These are phyloP conservation scores for Salix udensis DNA, from an alignment of 345 rosid genomes.

Conservation along the genomic window DNA sequence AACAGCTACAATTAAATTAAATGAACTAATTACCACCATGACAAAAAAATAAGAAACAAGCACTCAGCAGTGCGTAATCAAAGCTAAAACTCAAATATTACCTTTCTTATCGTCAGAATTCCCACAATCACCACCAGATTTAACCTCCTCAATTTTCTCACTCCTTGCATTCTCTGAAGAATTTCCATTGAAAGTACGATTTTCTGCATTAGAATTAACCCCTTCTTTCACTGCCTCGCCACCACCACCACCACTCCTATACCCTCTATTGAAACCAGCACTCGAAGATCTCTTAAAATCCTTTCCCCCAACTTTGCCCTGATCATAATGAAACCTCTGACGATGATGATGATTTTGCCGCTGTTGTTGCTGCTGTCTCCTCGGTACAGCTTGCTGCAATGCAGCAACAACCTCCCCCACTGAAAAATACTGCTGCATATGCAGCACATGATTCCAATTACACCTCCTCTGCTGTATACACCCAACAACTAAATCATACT, in stretches of 20 bases:
- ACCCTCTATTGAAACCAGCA: constrained; percentile 38
- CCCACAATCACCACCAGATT: constrained; percentile 23
- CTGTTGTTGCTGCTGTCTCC: constrained; percentile 45
- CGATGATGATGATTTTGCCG: constrained; percentile 5
- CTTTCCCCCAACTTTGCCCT: constrained; percentile 45
- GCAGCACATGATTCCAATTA: constrained; percentile 69
- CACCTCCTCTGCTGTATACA: constrained; percentile 70
- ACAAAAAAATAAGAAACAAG: not conserved
- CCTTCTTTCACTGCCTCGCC: constrained; percentile 39
- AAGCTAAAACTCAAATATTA: constrained; percentile 18
- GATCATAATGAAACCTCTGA: constrained; percentile 41
- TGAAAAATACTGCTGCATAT: constrained; percentile 78
- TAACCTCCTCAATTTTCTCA: constrained; percentile 33
- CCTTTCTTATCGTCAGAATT: constrained; percentile 61
- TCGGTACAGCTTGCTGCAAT: constrained; percentile 66
- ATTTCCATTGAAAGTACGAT: constrained; percentile 29
- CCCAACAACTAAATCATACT: constrained; percentile 55
- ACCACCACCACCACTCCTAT: constrained; percentile 26
- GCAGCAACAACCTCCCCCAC: constrained; percentile 50
- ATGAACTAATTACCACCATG: not conserved
- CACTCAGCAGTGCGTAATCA: not conserved
- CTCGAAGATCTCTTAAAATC: constrained; percentile 53
- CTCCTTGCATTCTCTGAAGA: constrained; percentile 25
- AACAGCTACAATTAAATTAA: not conserved
- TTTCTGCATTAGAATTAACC: constrained; percentile 33